phyloP scores from a whole-genome alignment of 1,139 yeast species.

The Candida freyschussii region DNA sequence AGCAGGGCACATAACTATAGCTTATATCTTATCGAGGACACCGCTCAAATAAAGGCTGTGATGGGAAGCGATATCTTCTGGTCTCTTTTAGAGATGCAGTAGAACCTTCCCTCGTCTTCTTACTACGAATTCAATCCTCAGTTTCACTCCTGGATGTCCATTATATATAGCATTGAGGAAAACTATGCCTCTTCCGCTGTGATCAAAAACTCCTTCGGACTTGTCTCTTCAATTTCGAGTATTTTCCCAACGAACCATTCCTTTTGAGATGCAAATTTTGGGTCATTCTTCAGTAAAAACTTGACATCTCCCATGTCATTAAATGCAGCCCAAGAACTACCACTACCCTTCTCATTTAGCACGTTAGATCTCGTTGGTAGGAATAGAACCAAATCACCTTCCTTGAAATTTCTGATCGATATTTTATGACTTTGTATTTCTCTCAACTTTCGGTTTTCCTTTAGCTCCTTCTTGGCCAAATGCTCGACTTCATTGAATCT shows the following conservation, averaged over 20 bases:
- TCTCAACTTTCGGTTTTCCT: slow-evolving; percentile 57
- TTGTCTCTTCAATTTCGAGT: slow-evolving; percentile 39
- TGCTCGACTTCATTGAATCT: slow-evolving; percentile 88
- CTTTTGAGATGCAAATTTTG: slow-evolving; percentile 30
- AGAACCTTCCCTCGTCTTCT: too few species aligned
- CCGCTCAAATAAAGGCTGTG: too few species aligned
- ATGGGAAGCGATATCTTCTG: too few species aligned
- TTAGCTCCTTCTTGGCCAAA: slow-evolving; percentile 80
- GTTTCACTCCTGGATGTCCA: too few species aligned
- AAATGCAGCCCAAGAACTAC: slow-evolving; percentile 72
- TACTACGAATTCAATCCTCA: too few species aligned
- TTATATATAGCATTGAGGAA: too few species aligned
- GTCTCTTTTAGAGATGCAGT: too few species aligned
- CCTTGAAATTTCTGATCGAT: slow-evolving; percentile 58
- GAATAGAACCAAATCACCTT: slow-evolving; percentile 75
- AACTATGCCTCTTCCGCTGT: slow-evolving; percentile 20
- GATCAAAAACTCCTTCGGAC: slow-evolving; percentile 18
- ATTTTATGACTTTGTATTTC: slow-evolving; percentile 51
- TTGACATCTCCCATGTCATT: slow-evolving; percentile 73
- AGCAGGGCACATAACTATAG: too few species aligned
- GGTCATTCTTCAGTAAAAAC: slow-evolving; percentile 47
- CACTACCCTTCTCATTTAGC: slow-evolving; percentile 31
- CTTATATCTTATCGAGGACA: too few species aligned
- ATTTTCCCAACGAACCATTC: slow-evolving; percentile 77
- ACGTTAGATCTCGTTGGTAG: slow-evolving; percentile 55